Evolutionary conservation across 1,284 basidiomycete genomes (phyloP), one percentile per base, ranked within the genome.

Genomic region (Meripilus lineatus): DNA sequence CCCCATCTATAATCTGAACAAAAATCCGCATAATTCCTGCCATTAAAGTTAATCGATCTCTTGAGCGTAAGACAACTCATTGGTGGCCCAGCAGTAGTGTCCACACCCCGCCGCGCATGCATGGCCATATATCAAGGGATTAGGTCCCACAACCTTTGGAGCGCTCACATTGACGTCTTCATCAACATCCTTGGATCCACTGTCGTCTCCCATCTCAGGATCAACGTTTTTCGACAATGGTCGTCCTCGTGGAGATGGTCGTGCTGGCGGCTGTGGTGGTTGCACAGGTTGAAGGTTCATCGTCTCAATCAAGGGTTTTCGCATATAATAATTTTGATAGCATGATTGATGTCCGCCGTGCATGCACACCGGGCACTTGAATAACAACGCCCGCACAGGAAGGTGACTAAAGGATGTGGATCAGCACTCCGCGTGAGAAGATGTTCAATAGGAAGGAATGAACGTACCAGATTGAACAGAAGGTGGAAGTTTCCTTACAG

Each of bases 341-440:
- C 86, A 89, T 18, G 73, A 70, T 51, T 83, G 79, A 53, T 89
- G 86, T 0, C 86, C 87, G 0, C 86, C 87, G 50, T 89, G 86
- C 38, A 75, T 67, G 57, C 87, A 89, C 5, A 84, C 64, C 1
- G 81, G 71, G 58, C 87, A 89, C 41, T 81, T 78, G 54, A 88
- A 81, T 3, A 85, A 62, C 3, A 87, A 65, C 0, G 74, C 67
- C 25, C 74, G 74, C 15, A 89, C 84, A 3, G 87, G 87, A 21
- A 89, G 72, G 43, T 78, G 86, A 57, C 86, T 89, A 45, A 4
- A 38, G 41, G 32, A 13, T 28, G 46, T 18, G 15, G 54, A 40
- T 42, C 48, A 33, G 30, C 39, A 15, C 14, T 21, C 21, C n/a
- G 6, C 43, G n/a, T 30, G 25, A 28, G 5, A 28, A 37, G 23